Conservation (phyloP, 371 early-diverging fungal species). For the Mortierella sp. region DNA sequence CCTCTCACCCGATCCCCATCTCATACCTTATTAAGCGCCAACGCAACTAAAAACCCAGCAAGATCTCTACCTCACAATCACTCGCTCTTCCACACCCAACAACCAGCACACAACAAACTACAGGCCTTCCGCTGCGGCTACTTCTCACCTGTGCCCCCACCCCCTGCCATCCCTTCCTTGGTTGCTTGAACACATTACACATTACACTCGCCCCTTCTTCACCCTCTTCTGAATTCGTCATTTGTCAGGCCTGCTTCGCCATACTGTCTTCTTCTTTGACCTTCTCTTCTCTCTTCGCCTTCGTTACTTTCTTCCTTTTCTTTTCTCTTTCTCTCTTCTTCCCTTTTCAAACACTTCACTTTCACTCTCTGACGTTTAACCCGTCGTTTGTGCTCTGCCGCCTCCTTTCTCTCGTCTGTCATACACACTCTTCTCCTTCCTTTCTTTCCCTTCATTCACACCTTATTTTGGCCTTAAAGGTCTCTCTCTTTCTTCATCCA, state of each 20-base stretch:
- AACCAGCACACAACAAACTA: too few species aligned
- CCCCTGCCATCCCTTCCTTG: too few species aligned
- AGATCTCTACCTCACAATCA: too few species aligned
- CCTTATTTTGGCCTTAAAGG: neutral
- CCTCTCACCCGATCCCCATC: neutral
- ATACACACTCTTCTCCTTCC: neutral
- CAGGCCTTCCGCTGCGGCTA: too few species aligned
- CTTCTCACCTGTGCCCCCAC: too few species aligned
- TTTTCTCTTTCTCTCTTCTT: neutral
- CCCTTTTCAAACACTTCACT: too few species aligned
- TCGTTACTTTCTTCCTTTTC: neutral
- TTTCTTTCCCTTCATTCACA: neutral
- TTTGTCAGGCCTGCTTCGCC: neutral
- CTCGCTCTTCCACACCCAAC: too few species aligned
- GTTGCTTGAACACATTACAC: too few species aligned
- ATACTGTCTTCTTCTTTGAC: neutral
- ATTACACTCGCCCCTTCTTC: neutral
- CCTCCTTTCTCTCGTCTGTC: neutral
- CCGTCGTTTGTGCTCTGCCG: neutral
- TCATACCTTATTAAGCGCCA: too few species aligned
- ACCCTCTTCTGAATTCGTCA: constrained; percentile 6
- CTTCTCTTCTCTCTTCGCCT: neutral
- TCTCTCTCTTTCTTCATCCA: neutral
- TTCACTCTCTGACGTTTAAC: neutral
- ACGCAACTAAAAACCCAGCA: too few species aligned